Percentiles rank a stretch among this genome's conserved stretches.
Evolutionary conservation across 2,329 filamentous ascomycete genomes (phyloP).

Genomic region (Aspergillus bombycis): DNA sequence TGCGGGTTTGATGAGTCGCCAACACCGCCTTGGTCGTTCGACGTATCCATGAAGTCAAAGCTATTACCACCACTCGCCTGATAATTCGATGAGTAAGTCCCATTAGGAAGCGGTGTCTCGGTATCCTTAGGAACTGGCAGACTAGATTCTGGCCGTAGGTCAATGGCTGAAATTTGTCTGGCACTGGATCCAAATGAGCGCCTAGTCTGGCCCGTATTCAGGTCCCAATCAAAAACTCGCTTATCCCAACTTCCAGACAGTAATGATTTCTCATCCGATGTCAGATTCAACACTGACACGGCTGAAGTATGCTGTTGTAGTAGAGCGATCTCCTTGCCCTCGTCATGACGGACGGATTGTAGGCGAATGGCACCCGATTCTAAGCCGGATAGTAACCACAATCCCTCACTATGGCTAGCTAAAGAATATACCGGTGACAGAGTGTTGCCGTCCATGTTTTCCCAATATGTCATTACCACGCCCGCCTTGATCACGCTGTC

Average conservation of each 20-base stretch:
- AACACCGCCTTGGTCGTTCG: conserved; percentile 38
- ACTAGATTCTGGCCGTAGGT: conserved; percentile 77
- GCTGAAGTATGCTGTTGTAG: conserved; percentile 86
- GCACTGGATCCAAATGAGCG: conserved; percentile 76
- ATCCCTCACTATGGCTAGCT: conserved; percentile 82
- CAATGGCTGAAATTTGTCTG: conserved; percentile 84
- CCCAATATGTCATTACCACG: conserved; percentile 95
- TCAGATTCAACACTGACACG: conserved; percentile 81
- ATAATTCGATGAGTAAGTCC: conserved; percentile 79
- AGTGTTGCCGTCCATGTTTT: conserved; percentile 79
- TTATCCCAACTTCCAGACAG: conserved; percentile 98
- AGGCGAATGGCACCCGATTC: conserved; percentile 92
- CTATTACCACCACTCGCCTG: conserved; percentile 62
- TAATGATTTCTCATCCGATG: conserved; percentile 82
- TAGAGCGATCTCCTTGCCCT: conserved; percentile 84
- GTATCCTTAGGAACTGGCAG: conserved; percentile 74
- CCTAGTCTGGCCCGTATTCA: conserved; percentile 79
- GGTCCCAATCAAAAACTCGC: conserved; percentile 88
- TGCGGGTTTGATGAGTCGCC: conserved; percentile 59
- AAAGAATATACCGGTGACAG: conserved; percentile 94
- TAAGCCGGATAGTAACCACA: conserved; percentile 89
- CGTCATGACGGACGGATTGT: conserved; percentile 90
- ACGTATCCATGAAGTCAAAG: conserved; percentile 47
- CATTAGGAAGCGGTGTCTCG: conserved; percentile 56
- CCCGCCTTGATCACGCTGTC: conserved; percentile 96